Conservation (phyloP, 1,284 basidiomycete species). For the Melampsora larici-populina region DNA sequence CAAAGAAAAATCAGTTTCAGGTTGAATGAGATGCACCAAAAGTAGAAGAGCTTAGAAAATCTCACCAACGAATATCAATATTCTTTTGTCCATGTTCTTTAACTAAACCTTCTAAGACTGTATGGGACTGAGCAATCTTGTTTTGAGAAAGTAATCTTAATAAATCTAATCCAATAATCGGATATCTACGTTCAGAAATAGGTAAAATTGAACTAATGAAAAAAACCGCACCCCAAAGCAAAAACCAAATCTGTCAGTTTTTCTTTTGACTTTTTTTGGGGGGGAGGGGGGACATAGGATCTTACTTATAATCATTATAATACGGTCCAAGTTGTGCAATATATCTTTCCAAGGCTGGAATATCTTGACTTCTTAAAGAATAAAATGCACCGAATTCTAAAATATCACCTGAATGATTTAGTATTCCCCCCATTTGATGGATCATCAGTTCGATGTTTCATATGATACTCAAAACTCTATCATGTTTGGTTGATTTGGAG, state of each 20-base stretch:
- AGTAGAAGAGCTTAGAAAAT: too few relatives aligned
- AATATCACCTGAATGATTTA: conserved; percentile 80
- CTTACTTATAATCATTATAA: conserved; percentile 78
- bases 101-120: conserved; percentile 70
- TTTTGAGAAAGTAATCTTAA: conserved; percentile 92
- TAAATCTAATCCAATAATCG: conserved; percentile 87
- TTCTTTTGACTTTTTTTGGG: too few relatives aligned
- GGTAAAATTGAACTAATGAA: conserved; percentile 74
- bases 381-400: conserved; percentile 93
- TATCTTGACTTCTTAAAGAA: conserved; percentile 80
- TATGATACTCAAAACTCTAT: too few relatives aligned
- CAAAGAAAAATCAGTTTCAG: background rate
- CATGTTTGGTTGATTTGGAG: too few relatives aligned
- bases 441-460: too few relatives aligned
- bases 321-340: conserved; percentile 87
- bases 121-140: conserved; percentile 96
- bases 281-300: too few relatives aligned
- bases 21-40: background rate
- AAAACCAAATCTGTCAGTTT: too few relatives aligned
- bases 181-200: conserved; percentile 76
- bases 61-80: conserved; percentile 47
- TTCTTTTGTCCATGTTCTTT: conserved; percentile 43
- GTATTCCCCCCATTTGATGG: too few relatives aligned
- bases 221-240: too few relatives aligned
- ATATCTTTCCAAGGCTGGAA: conserved; percentile 90